Evolutionary conservation across 2,329 filamentous ascomycete species (phyloP), one percentile per base, ranked within the genome.

Genomic region (Orbilia oligospora): DNA sequence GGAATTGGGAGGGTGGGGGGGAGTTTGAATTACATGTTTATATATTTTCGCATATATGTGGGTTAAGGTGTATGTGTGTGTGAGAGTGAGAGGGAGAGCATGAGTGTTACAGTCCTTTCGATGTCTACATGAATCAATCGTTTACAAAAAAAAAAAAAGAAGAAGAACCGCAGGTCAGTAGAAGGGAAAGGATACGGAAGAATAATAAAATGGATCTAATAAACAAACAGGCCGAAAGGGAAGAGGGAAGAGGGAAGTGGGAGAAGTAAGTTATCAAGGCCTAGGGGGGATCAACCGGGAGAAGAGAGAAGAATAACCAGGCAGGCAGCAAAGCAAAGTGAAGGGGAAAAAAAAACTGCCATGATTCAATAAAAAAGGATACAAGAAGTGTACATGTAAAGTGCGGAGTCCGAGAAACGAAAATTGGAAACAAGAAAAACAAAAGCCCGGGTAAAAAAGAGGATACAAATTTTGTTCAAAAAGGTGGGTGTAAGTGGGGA

Each of bases 221-320:
- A 65, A 77, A 71, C 71, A 64, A 75, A 71, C 70, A 79, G 63
- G 77, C 33, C 66, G 55, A 73, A 73, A 63, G 48, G 38, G 46
- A n/a, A n/a, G 65, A 55, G 24, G 71, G 61, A 61, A 68, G 49
- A 71, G 63, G 51, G 79, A 77, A 56, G 12, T 2, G 38, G 38
- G 12, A 58, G 36, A 61, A 76, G 55, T 48, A 61, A 76, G 55
- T 48, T 48, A 48, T 48, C 44, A 71, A 72, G 9, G 27, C 27
- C 24, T 55, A 36, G 49, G 46, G 61, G 55, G 55, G 68, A 78
- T 68, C 70, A 71, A 68, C 79, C 55, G 64, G 80, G 70, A 80
- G 77, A 80, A 80, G 76, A 56, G 70, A 64, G 70, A 61, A 80
- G 68, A 73, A 76, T 66, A 67, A 68, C 70, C 66, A 80, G 79